Evolutionary conservation across 352 stramenopile genomes (phyloP), one percentile per base, ranked within the genome.

Genomic region (Plasmopara viticola): DNA sequence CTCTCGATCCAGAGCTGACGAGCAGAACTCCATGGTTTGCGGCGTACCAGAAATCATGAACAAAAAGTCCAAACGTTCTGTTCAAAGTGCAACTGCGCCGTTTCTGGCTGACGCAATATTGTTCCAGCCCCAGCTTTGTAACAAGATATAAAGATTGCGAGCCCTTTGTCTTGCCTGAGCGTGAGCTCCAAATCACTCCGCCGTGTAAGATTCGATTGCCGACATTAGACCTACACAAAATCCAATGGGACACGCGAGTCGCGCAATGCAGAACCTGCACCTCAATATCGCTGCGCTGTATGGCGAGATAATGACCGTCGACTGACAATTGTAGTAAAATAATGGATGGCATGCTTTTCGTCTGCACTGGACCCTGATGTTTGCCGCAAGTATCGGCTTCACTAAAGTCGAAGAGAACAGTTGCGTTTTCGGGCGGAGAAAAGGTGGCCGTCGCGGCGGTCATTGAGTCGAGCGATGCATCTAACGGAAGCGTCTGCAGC

Each of bases 271-370:
- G 17, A 45, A 94, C 63, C 44, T 91, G 76, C 33, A 94, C 78
- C 56, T 94, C 80, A 38, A 91, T 81, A 50, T 94, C 83, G 54
- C 77, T 91, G 47, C 72, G 84, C 56, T 94, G 83, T 38, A 94
- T 59, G 6, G 78, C 80, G 25, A 94, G 56, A 38, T 82, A 91
- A 45, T 86, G 66, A 0, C 53, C 49, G 45, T 90, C 78, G 2
- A 86, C 64, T 25, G 83, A 94, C 14, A 94, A 51, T 29, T 68
- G 62, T 50, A 78, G 50, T 15, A 75, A 51, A 44, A 68, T 47
- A 17, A 83, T 64, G 2, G 56, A 58, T 9, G 70, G 45, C 12
- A 53, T 2, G n/a, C 18, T 29, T n/a, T 37, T 34, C 9, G 46
- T 41, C 15, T 17, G 7, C 1, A 65, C 18, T 20, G 31, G 9